Conservation (phyloP, 2,329 filamentous ascomycete species). For the Alternaria solani region DNA sequence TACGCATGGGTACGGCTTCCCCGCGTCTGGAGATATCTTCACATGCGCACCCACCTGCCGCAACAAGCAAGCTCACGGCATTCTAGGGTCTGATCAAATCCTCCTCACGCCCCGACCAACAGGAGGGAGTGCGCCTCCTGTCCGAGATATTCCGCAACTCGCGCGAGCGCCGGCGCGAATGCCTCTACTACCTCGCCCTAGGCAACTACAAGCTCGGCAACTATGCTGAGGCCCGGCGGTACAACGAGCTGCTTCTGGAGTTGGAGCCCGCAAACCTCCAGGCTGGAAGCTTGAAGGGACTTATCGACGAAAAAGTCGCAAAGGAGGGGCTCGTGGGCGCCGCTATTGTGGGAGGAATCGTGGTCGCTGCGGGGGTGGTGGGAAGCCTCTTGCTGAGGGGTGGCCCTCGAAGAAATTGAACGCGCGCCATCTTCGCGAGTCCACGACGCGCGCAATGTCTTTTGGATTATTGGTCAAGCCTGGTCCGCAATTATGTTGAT, state of each 20-base stretch:
- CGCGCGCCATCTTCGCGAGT: background rate
- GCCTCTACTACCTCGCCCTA: constrained; percentile 95
- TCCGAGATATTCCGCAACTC: constrained; percentile 96
- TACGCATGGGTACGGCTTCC: constrained; percentile 83
- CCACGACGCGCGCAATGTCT: background rate
- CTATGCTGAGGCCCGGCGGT: constrained; percentile 91
- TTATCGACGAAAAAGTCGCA: constrained; percentile 96
- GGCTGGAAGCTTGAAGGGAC: constrained; percentile 80
- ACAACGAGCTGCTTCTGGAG: constrained; percentile 91
- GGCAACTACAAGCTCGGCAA: constrained; percentile 99
- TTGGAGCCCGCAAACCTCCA: constrained; percentile 93
- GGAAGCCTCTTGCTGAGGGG: constrained; percentile 87
- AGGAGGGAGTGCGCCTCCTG: constrained; percentile 90
- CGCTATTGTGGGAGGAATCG: constrained; percentile 91
- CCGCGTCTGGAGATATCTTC: background rate
- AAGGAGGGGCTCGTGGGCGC: constrained; percentile 94
- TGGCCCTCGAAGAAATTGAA: constrained; percentile 64
- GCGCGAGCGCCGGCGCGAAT: constrained; percentile 93
- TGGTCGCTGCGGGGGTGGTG: constrained; percentile 90
- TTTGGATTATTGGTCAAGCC: background rate
- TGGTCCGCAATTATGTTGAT: constrained; percentile 5
- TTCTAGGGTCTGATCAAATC: constrained; percentile 93
- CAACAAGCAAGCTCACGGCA: constrained; percentile 13
- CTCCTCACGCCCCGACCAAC: constrained; percentile 81
- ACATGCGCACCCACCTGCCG: constrained; percentile 2